Base-by-base conservation (phyloP, 257 asterid genomes). In the Nicotiana paniculata region DNA sequence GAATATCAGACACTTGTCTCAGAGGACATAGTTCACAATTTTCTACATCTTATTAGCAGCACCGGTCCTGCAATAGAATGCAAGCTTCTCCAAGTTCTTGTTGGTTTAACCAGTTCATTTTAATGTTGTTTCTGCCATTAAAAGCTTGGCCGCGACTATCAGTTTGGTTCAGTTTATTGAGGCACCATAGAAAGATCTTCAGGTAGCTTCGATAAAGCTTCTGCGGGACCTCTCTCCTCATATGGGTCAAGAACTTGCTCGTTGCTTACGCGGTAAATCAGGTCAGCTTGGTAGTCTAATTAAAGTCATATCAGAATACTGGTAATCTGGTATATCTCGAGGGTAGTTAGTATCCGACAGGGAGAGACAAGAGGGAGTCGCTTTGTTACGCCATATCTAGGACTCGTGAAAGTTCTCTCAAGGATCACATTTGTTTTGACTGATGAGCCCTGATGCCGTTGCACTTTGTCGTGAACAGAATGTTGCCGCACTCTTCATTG, bases 61-160 rank as follows among this genome's bases (percentile, higher is more conserved):
- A 96, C 98, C 0, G 99, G 98, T 75, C 99, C 99, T 12, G 83
- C 99, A 54, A 94, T 96, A 48, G 97, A 86, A 90, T 94, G 97
- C 87, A 94, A 90, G 91, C 97, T 96, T 83, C 92, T 94, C 77
- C 98, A 94, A 86, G 95, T 96, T 64, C 96, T 96, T 18, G 93
- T 96, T 16, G 99, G 99, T 80, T 98, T 96, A 61, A 91, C 99
- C 1, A 82, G 88, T 80, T n/a, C n/a, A n/a, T 5, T 86, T 86
- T 11, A 88, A 90, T 21, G 95, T 93, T 3, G 97, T 90, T 65
- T 93, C 95, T 17, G 96, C 97, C 81, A 91, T 96, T 81, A 91
- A 86, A 87, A 94, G 95, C 86, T 94, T 94, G 0, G 99, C 98
- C 10, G 99, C 99, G 21, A 92, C 89, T 17, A 89, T 86, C 63